Base-by-base conservation (phyloP, 2,329 filamentous ascomycete genomes). In the Corinectria fuckeliana region DNA sequence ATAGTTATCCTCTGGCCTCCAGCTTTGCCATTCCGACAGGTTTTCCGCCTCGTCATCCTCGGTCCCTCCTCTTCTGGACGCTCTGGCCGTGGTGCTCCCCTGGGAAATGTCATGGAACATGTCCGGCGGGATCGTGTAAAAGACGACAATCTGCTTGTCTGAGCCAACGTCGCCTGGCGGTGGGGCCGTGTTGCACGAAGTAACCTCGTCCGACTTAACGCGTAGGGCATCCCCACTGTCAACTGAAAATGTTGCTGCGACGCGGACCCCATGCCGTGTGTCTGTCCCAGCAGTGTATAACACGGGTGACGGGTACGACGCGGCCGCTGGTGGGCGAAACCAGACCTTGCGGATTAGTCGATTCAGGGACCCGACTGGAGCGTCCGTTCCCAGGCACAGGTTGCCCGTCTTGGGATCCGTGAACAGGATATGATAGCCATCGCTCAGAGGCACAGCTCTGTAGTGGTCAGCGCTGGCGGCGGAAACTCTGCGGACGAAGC, bases 351-450 rank as follows among this genome's bases (percentile, higher is more conserved):
- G 80, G 5, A 85, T 76, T 13, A 90, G 74, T 78, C 85, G 53
- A 79, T 82, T 41, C 23, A 71, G 39, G 1, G 73, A 70, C 10
- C 85, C 84, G 26, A 85, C 75, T 1, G 86, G 85, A 0, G 84
- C 82, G 75, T 90, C 85, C 44, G 80, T 85, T 3, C 88, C 88
- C 14, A 91, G 74, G 60, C 82, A 88, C 6, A 91, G 78, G 8
- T 80, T 72, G 9, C 80, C 82, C 1, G 80, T 84, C 10, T 73
- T 72, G 4, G 87, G 86, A 68, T 90, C 87, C 6, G 85, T 85
- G 70, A 89, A 90, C 5, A 90, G 73, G 32, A 91, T 78, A 65
- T 90, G 86, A 56, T 83, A 77, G 2, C 88, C 87, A 70, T 91
- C 88, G 61, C 85, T 88, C 36, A 91, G 71, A 3, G 88, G 88